phyloP scores from a whole-genome alignment of 2,329 filamentous ascomycete species.

The Colletotrichum sp. region DNA sequence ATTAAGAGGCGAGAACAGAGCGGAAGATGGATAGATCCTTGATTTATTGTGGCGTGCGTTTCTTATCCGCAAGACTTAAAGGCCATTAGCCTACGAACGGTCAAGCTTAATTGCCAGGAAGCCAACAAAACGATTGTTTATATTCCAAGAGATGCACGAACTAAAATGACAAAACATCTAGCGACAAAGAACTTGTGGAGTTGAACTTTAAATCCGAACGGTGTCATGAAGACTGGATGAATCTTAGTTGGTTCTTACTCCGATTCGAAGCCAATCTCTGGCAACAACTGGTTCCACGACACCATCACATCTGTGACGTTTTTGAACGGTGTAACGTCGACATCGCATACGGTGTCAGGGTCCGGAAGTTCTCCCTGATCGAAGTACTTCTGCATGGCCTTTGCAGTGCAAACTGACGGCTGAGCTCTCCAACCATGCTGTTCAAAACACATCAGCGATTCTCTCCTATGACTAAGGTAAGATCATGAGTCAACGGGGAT shows the following conservation, averaged over 20 bases:
- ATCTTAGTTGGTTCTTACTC: not conserved
- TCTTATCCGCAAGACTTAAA: not conserved
- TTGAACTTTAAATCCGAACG: fast-evolving
- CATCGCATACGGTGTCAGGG: not conserved
- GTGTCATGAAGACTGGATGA: not conserved
- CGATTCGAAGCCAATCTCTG: not conserved
- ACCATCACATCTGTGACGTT: not conserved
- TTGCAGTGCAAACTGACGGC: not conserved
- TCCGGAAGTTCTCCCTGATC: not conserved
- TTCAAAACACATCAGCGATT: not conserved
- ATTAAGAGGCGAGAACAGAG: not conserved
- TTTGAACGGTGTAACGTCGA: not conserved
- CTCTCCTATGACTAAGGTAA: not conserved
- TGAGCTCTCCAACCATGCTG: not conserved
- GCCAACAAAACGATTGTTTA: not conserved
- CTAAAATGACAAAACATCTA: not conserved
- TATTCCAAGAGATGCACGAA: not conserved
- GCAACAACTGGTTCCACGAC: not conserved
- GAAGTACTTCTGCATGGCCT: not conserved
- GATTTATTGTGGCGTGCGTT: not conserved
- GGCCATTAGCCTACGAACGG: not conserved
- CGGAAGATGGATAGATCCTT: not conserved
- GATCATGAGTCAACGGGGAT: not conserved
- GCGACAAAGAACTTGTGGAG: not conserved
- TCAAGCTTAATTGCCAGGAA: not conserved